Evolutionary conservation across 164 flowering plant species (phyloP), one percentile per base, ranked within the genome.

Genomic region (Sextonia rubra): DNA sequence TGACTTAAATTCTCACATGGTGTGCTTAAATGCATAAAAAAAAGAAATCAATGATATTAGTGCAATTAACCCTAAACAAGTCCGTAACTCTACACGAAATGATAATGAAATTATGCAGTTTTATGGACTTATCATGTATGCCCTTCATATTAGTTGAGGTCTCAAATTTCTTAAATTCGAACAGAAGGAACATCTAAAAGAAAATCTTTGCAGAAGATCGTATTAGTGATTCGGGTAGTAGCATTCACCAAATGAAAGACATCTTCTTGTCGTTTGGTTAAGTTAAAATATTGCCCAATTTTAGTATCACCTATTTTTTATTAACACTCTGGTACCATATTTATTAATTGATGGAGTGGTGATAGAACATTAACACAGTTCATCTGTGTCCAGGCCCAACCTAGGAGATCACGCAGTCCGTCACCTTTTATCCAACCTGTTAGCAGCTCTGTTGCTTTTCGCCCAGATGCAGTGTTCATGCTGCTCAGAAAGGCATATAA

Each of bases 401-500:
- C 97, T 24, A 84, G 93, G 80, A 88, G 88, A 82, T 82, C 85
- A 56, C 88, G 98, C 56, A 82, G 82, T 73, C 71, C 85, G 61
- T 84, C 87, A 74, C 77, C 87, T 69, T 73, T 78, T 71, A 69
- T 72, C 30, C 74, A 79, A 20, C 86, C 88, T 70, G 80, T 81
- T 71, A 81, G 89, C 9, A 82, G 85, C 75, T 84, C 86, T 25
- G 64, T 84, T 65, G 95, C 80, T 27, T 93, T 89, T 73, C 95
- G 94, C 26, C 83, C 93, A 52, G 95, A 91, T 80, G 82, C 80
- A 11, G 82, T 86, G 74, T 83, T 91, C 73, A 49, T 83, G 81
- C 82, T 91, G 69, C 83, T 93, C 66, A 84, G 91, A 72, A 91
- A 81, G 85, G 98, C 95, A 69, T 89, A 87, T 74, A 89, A 79